Evolutionary conservation across 2,329 filamentous ascomycete genomes (phyloP).

Genomic region (Xylariaceae sp.): DNA sequence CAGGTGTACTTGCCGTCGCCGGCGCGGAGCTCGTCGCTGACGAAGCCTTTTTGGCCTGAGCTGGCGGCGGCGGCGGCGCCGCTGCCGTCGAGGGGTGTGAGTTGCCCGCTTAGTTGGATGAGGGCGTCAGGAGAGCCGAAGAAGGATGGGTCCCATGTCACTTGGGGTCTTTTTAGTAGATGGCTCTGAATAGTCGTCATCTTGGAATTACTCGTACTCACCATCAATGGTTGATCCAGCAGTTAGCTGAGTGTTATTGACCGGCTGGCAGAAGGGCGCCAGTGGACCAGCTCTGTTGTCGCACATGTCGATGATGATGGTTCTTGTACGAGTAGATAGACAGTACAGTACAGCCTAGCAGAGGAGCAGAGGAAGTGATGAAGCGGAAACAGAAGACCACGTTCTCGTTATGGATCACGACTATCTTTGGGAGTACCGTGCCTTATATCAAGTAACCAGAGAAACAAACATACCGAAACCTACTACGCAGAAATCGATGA

Average conservation of each 20-base stretch:
- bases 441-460: too few species aligned
- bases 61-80: not conserved
- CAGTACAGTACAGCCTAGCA: too few species aligned
- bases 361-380: too few species aligned
- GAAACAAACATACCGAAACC: too few species aligned
- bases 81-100: not conserved
- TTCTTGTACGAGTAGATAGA: too few species aligned
- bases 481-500: too few species aligned
- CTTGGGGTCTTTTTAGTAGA: not conserved
- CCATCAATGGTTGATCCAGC: constrained; percentile 1
- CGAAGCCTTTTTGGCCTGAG: not conserved
- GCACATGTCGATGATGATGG: not conserved
- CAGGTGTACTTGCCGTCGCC: not conserved
- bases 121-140: not conserved
- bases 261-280: constrained; percentile 1
- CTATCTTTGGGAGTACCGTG: too few species aligned
- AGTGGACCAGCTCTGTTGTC: not conserved
- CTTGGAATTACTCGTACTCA: not conserved
- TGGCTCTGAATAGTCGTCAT: not conserved
- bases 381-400: too few species aligned
- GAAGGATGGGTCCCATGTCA: constrained; percentile 1
- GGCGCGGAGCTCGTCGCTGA: not conserved
- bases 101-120: not conserved
- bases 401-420: too few species aligned
- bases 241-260: not conserved